These are phyloP conservation scores for Wallacemonas sp. DNA, from an alignment of 208 protist genomes.

Conservation along the genomic window DNA sequence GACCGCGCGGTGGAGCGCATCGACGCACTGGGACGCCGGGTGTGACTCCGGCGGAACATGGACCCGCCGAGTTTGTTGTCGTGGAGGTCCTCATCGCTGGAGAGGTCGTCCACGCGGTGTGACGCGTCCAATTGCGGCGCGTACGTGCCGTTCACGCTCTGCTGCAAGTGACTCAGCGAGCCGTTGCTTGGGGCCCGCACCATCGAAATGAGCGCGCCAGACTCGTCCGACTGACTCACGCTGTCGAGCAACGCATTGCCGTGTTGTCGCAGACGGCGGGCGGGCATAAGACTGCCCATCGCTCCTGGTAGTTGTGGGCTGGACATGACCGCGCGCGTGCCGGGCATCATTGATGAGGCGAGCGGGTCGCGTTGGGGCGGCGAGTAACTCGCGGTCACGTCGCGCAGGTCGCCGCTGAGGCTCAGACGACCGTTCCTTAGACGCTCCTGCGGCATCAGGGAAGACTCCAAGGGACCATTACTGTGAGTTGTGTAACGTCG, in stretches of 20 bases:
- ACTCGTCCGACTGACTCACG: not conserved
- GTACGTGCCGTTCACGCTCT: not conserved
- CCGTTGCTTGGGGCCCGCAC: not conserved
- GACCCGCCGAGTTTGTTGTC: not conserved
- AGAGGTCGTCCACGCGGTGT: not conserved
- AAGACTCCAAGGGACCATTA: not conserved
- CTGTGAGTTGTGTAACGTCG: not conserved
- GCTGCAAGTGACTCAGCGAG: not conserved
- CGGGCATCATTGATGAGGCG: not conserved
- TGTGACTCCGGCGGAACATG: conserved; percentile 1
- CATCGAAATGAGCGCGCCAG: not conserved
- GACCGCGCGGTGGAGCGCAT: not conserved
- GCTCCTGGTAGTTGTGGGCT: not conserved
- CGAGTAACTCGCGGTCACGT: too few relatives aligned
- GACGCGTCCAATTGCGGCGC: not conserved
- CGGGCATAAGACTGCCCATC: not conserved
- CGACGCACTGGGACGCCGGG: not conserved
- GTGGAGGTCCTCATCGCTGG: not conserved
- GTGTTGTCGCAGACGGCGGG: not conserved
- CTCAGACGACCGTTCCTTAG: not conserved
- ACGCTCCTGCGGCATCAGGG: not conserved
- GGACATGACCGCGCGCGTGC: not conserved
- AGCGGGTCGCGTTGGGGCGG: not conserved
- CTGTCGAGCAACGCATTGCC: not conserved
- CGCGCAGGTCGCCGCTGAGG: not conserved